phyloP scores from a whole-genome alignment of 805 yeast species.

The Peterozyma toletana region DNA sequence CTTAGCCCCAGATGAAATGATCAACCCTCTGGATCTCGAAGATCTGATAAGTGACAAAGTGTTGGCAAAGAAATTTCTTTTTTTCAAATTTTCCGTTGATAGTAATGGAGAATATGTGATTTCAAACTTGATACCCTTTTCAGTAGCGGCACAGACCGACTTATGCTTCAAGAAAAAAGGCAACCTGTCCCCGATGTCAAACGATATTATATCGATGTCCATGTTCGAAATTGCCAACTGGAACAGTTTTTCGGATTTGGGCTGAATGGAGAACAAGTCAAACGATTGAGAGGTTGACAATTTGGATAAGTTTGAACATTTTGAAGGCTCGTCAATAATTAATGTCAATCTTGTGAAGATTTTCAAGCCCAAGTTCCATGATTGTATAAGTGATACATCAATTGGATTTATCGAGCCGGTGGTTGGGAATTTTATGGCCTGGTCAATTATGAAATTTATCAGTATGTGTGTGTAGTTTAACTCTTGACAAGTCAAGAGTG shows the following conservation, averaged over 20 bases:
- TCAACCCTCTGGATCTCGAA: conserved; percentile 70
- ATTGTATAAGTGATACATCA: conserved; percentile 16
- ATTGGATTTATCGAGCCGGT: conserved; percentile 34
- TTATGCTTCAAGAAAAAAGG: conserved; percentile 81
- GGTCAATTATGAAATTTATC: conserved; percentile 53
- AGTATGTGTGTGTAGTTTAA: conserved; percentile 76
- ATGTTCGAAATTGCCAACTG: conserved; percentile 66
- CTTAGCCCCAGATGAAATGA: conserved; percentile 71
- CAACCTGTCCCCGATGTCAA: conserved; percentile 56
- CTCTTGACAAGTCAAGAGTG: conserved; percentile 44
- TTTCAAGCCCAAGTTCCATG: conserved; percentile 22
- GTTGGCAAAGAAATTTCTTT: conserved; percentile 65
- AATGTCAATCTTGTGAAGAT: conserved; percentile 71
- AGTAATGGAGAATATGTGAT: conserved; percentile 58
- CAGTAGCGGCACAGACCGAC: conserved; percentile 74
- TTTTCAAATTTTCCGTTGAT: conserved; percentile 18
- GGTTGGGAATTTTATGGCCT: conserved; percentile 44
- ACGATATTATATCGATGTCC: conserved; percentile 76
- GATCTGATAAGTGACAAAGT: conserved; percentile 72
- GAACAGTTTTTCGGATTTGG: conserved; percentile 71
- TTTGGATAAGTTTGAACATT: conserved; percentile 55
- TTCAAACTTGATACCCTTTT: conserved; percentile 79
- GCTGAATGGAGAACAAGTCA: conserved; percentile 79
- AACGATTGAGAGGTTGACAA: conserved; percentile 34
- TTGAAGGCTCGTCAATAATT: conserved; percentile 68